Evolutionary conservation across 352 stramenopile genomes (phyloP).

Genomic region (Pythium sp.): DNA sequence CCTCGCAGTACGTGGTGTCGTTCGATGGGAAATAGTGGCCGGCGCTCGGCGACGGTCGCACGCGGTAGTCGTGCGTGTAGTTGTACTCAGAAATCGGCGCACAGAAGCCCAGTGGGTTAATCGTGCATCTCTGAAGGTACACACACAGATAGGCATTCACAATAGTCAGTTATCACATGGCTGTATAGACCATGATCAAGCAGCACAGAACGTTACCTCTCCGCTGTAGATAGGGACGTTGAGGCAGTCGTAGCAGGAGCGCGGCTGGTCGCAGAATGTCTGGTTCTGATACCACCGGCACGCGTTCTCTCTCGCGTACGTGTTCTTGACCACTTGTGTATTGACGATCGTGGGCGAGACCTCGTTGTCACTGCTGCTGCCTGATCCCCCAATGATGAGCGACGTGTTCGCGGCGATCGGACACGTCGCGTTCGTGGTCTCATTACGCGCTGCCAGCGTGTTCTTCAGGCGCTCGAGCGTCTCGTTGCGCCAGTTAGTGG

Average conservation of each 20-base stretch:
- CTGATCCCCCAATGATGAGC: constrained; percentile 13
- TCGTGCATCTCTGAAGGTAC: constrained; percentile 35
- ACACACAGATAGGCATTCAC: neutral
- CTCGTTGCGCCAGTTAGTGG: constrained; percentile 37
- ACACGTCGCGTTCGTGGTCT: constrained; percentile 21
- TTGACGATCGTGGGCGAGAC: neutral
- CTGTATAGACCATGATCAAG: neutral
- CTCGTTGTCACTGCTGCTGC: constrained; percentile 11
- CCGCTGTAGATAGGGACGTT: constrained; percentile 38
- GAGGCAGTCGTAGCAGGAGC: constrained; percentile 63
- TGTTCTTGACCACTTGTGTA: constrained; percentile 25
- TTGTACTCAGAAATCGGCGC: constrained; percentile 42
- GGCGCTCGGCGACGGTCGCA: constrained; percentile 24
- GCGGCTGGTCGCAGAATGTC: constrained; percentile 42
- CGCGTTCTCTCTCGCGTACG: constrained; percentile 34
- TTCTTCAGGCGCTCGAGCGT: constrained; percentile 33
- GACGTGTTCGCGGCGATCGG: constrained; percentile 33
- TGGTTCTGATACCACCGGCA: constrained; percentile 73
- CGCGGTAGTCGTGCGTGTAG: constrained; percentile 38
- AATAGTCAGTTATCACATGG: neutral
- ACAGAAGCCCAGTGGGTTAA: constrained; percentile 58
- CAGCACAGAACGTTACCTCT: neutral
- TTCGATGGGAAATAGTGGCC: constrained; percentile 56
- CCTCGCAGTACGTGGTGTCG: constrained; percentile 57
- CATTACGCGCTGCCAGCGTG: constrained; percentile 19